Base-by-base conservation (phyloP, 371 early-diverging fungal genomes). In the Funneliformis caledonium region DNA sequence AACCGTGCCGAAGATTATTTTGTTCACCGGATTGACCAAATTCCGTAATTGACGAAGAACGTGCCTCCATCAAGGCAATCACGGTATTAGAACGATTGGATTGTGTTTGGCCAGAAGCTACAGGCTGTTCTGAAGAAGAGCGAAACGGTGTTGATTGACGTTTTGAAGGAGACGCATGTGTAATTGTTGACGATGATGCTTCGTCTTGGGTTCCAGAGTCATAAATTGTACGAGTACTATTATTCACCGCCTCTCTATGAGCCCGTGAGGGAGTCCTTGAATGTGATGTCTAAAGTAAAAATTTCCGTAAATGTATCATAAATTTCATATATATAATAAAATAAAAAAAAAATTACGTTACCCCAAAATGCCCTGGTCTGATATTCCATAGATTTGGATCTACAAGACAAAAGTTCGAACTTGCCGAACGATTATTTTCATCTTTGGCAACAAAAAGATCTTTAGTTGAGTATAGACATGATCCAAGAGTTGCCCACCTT, bases 401-500 rank as follows among this genome's bases (percentile, higher is more conserved):
- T 4, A 85, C 85, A 9, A 92, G 77, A 64, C 89, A 87, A 82
- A 92, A 92, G 82, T 91, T 91, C 0, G 92, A 91, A 11, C 90
- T 90, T 9, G 92, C 92, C 0, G 93, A 91, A 33, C 92, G 86
- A n/a, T 88, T 87, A 8, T 87, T 85, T 80, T 91, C 92, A 76
- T 92, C 90, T 19, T 83, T 83, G n/a, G 91, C 89, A 31, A 88
- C 82, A 82, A 92, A 92, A 4, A 89, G 86, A 50, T 92, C 92
- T 77, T 89, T 91, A 9, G 89, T 87, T 14, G 89, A 89, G 76
- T 92, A 92, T 11, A 92, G 82, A 82, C 91, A 90, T 78, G 89
- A 90, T 6, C 91, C 92, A 8, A 92, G 81, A 0, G 91, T 91
- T 1, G 91, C 91, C 92, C 91, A 93, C 89, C 89, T 88, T 26